phyloP scores from a whole-genome alignment of 768 basidiomycete species.

The Rhizopogon salebrosus region DNA sequence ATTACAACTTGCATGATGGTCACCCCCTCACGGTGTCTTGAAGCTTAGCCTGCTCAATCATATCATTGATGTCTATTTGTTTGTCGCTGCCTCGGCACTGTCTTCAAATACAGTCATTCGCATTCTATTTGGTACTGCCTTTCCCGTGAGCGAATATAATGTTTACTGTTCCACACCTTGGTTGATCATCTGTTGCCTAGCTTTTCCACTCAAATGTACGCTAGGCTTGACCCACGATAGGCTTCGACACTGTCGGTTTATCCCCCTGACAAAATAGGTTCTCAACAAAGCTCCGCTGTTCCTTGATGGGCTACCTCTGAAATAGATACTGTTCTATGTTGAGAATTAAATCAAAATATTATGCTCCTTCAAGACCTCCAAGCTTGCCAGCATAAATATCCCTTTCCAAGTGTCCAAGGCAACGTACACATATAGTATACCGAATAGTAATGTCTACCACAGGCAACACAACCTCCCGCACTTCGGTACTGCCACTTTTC shows the following conservation, averaged over 20 bases:
- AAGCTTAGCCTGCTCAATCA: slow-evolving; percentile 56
- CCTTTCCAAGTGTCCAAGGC: neutral
- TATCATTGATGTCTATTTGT: slow-evolving; percentile 55
- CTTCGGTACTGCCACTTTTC: no score
- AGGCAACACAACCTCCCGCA: no score
- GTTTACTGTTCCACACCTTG: neutral
- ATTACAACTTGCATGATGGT: neutral
- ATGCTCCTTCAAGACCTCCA: slow-evolving; percentile 27
- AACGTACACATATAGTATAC: neutral
- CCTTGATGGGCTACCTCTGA: neutral
- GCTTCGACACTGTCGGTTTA: slow-evolving; percentile 53
- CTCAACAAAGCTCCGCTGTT: no score
- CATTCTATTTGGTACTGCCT: slow-evolving; percentile 48
- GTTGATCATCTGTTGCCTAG: slow-evolving; percentile 10
- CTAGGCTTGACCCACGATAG: slow-evolving; percentile 45
- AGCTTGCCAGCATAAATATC: slow-evolving; percentile 7
- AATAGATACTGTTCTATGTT: slow-evolving; percentile 35
- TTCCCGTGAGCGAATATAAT: slow-evolving; percentile 27
- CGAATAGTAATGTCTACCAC: no score
- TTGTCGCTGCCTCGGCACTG: slow-evolving; percentile 51
- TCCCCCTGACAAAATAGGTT: slow-evolving; percentile 34
- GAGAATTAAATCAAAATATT: slow-evolving; percentile 38
- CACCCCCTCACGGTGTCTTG: neutral
- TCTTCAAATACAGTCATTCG: slow-evolving; percentile 49
- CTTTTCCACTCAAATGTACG: slow-evolving; percentile 57